Conservation (phyloP, 2,329 filamentous ascomycete genomes). For the Trichoderma koningiopsis region DNA sequence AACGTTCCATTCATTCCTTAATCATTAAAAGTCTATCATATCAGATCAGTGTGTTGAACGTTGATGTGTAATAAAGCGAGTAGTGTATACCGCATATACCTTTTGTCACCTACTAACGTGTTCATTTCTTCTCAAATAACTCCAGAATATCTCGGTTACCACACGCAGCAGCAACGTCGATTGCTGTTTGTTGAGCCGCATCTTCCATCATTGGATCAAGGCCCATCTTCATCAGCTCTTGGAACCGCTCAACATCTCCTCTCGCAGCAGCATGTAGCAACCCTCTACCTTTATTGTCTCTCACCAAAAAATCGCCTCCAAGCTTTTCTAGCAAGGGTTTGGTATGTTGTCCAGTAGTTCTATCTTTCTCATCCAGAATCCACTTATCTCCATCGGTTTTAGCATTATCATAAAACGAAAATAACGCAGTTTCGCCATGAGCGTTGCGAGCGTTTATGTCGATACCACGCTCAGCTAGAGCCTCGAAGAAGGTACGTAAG, state of each 20-base stretch:
- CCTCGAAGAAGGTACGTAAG: conserved; percentile 27
- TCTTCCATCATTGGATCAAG: conserved; percentile 39
- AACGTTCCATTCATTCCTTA: too few relatives aligned
- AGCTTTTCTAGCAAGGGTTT: conserved; percentile 18
- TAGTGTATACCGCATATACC: background rate
- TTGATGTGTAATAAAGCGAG: background rate
- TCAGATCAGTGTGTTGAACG: too few relatives aligned
- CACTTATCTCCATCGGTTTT: background rate
- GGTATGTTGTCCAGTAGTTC: background rate
- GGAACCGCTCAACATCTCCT: conserved; percentile 30
- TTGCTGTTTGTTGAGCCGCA: conserved; percentile 33
- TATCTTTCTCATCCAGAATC: fast-evolving
- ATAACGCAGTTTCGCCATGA: conserved; percentile 33
- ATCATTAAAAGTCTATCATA: too few relatives aligned
- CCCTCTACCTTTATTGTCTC: conserved; percentile 33
- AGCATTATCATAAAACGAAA: conserved; percentile 22
- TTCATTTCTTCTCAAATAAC: conserved; percentile 35
- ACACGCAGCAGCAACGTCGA: conserved; percentile 41
- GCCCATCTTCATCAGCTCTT: conserved; percentile 33
- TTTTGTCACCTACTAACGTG: background rate
- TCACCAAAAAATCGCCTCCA: conserved; percentile 35
- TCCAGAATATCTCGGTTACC: conserved; percentile 33
- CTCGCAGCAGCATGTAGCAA: conserved; percentile 37
- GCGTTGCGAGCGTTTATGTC: conserved; percentile 34
- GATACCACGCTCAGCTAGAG: conserved; percentile 26